Base-by-base conservation (phyloP, 345 rosid species). In the Erysimum cheiranthoides region DNA sequence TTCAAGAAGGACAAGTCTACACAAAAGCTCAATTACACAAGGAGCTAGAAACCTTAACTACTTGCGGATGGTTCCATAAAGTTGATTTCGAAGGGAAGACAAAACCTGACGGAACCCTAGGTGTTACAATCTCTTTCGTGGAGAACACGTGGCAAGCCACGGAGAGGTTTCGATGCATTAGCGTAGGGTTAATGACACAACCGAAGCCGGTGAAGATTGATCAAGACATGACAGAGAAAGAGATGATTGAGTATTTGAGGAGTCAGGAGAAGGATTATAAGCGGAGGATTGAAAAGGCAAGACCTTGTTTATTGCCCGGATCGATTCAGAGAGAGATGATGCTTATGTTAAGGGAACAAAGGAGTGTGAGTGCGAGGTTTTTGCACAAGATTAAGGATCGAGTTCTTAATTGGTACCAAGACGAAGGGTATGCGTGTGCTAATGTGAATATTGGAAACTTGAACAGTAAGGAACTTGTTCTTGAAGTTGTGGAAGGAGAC, bases 401-500 rank as follows among this genome's bases (percentile, higher is more conserved):
- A 50, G 93, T 92, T 68, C 87, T 84, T 79, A 88, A 83, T 39
- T 94, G 98, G 98, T 94, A 94, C 81, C 88, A 87, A 7, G 92
- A 92, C 56, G 87, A 91, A 68, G 98, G 97, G 31, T 92, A 88
- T 45, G 86, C 86, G 0, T 93, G 84, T 74, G 96, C 96, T 12
- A 83, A 85, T 43, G 88, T 89, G 66, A 90, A 88, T 73, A 88
- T 84, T 46, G 92, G 96, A 62, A 87, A 81, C 76, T 81, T 88
- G 88, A 86, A 90, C 71, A 84, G 85, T 0, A 87, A 83, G 53
- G 97, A 91, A 79, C 89, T 94, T 30, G 97, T 94, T 54, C 87
- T 90, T 74, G 97, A 93, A 84, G 89, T 91, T 53, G 83, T 86
- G 74, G 98, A 93, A 88, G 96, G 98, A 70, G 97, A 93, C 76